phyloP scores from a whole-genome alignment of 345 rosid species.

The Salix suchowensis region DNA sequence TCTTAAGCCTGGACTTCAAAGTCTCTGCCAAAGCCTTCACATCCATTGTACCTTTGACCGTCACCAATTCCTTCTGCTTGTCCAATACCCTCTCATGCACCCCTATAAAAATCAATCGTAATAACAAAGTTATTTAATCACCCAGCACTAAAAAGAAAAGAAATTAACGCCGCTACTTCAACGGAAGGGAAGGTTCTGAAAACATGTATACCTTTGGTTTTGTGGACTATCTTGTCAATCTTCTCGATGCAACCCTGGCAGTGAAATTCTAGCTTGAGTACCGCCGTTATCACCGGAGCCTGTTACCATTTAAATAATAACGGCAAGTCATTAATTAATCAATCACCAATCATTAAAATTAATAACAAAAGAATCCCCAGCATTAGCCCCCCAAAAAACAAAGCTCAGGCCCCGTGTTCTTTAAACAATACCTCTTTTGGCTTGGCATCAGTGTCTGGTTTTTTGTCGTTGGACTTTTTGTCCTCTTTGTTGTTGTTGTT shows the following conservation, averaged over 20 bases:
- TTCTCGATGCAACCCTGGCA: conserved; percentile 74
- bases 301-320: conserved; percentile 3
- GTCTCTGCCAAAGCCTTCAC: conserved; percentile 42
- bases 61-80: conserved; percentile 53
- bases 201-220: conserved; percentile 47
- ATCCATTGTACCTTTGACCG: conserved; percentile 74
- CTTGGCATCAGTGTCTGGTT: conserved; percentile 35
- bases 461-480: conserved; percentile 8
- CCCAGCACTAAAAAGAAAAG: background rate
- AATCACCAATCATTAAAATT: background rate
- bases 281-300: conserved; percentile 60
- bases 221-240: conserved; percentile 44
- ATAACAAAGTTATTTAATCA: background rate
- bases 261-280: conserved; percentile 53
- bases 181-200: background rate
- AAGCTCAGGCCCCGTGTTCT: background rate
- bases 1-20: conserved; percentile 55
- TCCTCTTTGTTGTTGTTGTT: conserved; percentile 13
- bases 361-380: background rate
- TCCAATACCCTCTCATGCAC: conserved; percentile 46
- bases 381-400: background rate
- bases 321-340: background rate
- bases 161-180: background rate
- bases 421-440: conserved; percentile 40
- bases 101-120: conserved; percentile 29